Evolutionary conservation across 352 stramenopile genomes (phyloP), one percentile per base, ranked within the genome.

Genomic region (Pythium sukuiense): DNA sequence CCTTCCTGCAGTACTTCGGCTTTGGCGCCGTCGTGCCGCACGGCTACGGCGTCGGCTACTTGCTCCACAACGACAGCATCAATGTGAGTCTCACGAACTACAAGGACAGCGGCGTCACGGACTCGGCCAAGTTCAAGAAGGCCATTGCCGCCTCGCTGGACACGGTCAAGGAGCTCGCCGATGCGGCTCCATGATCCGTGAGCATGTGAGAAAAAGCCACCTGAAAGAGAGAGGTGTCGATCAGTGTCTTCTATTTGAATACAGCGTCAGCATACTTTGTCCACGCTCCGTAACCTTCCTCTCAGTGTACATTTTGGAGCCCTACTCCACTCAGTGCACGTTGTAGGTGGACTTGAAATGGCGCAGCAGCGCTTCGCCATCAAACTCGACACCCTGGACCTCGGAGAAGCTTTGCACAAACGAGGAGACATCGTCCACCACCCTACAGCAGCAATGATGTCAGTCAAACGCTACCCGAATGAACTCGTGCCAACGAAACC

Each of bases 31-130:
- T 97, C 24, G 84, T 93, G 41, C 81, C 84, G 1, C 76, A 95
- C 27, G 92, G 92, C 48, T 98, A 98, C 71, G 92, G 92, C 18
- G 71, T 97, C 37, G 92, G 90, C 60, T 98, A 98, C 72, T 67
- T 96, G 65, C 74, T 97, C 18, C 86, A 96, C 57, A 90, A 79
- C 71, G 79, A 95, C 71, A 73, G 46, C 32, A 89, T 96, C 63
- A 90, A 93, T 43, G 80, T 96, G 53, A 93, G 83, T 37, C 62
- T 96, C n/a, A 95, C 88, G 30, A 94, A 91, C 76, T 96, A 83
- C 63, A 93, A 94, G 57, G 80, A 88, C 67, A 90, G 80, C 67
- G 67, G 75, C 50, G 59, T 87, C 14, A 93, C 87, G 50, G 76
- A 94, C 67, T 71, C 74, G 37, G 71, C 69, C 52, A 89, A 88